phyloP scores from a whole-genome alignment of 2,329 filamentous ascomycete species.

The Cyphellophora attinorum region DNA sequence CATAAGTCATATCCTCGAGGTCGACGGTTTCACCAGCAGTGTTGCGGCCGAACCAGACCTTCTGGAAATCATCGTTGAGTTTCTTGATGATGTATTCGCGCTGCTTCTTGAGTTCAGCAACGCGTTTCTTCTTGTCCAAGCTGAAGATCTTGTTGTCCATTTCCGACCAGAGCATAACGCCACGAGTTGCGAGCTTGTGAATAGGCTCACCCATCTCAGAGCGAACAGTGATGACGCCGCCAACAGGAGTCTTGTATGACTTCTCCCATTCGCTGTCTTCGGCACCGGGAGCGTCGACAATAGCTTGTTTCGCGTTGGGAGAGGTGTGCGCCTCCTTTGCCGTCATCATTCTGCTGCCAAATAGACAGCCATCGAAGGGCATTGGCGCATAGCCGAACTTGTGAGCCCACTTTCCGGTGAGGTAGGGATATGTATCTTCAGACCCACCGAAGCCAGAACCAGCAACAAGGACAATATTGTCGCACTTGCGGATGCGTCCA shows the following conservation, averaged over 20 bases:
- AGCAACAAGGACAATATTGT: slow-evolving; percentile 81
- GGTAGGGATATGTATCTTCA: slow-evolving; percentile 84
- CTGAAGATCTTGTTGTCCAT: slow-evolving; percentile 99
- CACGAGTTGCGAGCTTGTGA: slow-evolving; percentile 93
- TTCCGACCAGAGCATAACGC: slow-evolving; percentile 94
- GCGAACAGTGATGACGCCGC: slow-evolving; percentile 89
- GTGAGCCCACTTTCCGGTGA: slow-evolving; percentile 81
- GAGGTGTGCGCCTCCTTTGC: slow-evolving; percentile 88
- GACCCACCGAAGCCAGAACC: slow-evolving; percentile 86
- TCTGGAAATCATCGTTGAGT: slow-evolving; percentile 91
- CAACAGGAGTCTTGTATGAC: slow-evolving; percentile 82
- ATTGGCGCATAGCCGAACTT: slow-evolving; percentile 81
- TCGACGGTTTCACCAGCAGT: slow-evolving; percentile 71
- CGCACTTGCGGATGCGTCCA: slow-evolving; percentile 69
- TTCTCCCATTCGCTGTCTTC: slow-evolving; percentile 81
- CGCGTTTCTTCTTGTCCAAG: slow-evolving; percentile 86
- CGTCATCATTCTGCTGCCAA: slow-evolving; percentile 90
- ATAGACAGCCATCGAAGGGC: slow-evolving; percentile 87
- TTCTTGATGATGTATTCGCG: slow-evolving; percentile 89
- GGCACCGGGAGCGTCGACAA: slow-evolving; percentile 74
- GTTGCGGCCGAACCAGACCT: slow-evolving; percentile 92
- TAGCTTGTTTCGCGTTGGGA: slow-evolving; percentile 78
- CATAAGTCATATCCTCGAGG: slow-evolving; percentile 92
- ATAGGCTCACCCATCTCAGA: slow-evolving; percentile 99
- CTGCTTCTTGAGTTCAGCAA: slow-evolving; percentile 79